Percentiles rank a stretch among this genome's conserved stretches.
Conservation (phyloP, 768 basidiomycete species). For the Suillus americanus region DNA sequence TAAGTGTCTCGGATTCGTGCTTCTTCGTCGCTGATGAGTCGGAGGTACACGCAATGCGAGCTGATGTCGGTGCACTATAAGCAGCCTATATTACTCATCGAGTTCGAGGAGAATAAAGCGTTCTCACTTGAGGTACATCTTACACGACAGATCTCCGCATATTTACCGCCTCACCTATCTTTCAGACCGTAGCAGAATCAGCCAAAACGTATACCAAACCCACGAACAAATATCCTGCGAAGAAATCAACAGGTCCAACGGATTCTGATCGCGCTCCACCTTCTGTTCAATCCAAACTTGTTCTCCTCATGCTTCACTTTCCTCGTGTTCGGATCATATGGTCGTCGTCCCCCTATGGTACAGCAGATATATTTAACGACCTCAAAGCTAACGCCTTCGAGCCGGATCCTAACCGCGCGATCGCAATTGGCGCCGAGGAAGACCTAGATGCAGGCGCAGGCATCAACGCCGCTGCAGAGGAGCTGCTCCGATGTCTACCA, state of each 20-base stretch:
- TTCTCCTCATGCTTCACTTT: constrained; percentile 85
- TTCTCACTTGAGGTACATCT: constrained; percentile 80
- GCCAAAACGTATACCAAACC: constrained; percentile 68
- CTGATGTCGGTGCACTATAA: constrained; percentile 96
- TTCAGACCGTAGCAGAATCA: constrained; percentile 58
- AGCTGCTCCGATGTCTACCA: constrained; percentile 78
- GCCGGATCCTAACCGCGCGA: constrained; percentile 76
- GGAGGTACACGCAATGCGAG: constrained; percentile 95
- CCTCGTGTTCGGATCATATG: constrained; percentile 93
- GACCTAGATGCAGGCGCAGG: constrained; percentile 66
- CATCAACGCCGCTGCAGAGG: constrained; percentile 75
- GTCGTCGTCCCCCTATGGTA: constrained; percentile 94
- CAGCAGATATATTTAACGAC: constrained; percentile 89
- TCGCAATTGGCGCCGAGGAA: constrained; percentile 79
- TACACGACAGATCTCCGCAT: background rate
- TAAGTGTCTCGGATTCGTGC: constrained; percentile 42
- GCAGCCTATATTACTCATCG: constrained; percentile 88
- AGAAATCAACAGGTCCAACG: constrained; percentile 33
- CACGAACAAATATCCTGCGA: constrained; percentile 54
- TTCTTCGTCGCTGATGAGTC: background rate
- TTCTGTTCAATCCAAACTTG: constrained; percentile 87
- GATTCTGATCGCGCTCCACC: constrained; percentile 40
- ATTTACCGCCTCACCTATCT: background rate
- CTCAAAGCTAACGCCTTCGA: constrained; percentile 80
- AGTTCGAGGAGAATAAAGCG: constrained; percentile 96